Evolutionary conservation across 768 basidiomycete species (phyloP), one percentile per base, ranked within the genome.

Genomic region (Cyathus striatus): DNA sequence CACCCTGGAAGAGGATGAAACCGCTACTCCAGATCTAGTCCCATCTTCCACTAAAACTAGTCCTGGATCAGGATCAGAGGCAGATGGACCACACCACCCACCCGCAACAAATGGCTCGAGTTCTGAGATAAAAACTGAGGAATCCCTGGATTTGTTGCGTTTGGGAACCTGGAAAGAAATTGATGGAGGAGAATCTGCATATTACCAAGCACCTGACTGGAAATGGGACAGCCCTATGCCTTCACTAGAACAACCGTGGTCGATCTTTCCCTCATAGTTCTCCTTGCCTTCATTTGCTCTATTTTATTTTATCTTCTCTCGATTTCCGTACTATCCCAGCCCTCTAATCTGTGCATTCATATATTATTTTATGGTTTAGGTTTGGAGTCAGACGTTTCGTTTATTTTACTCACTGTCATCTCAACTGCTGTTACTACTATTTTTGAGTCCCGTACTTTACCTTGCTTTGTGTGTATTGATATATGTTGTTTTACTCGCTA

Each of bases 161-260:
- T 61, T 85, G 26, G 78, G 79, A 36, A 59, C 74, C 41, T 79
- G 77, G 68, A 77, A 78, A 56, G 85, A 85, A 59, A 78, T 89
- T 25, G 83, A 87, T 52, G 83, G 83, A 32, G 85, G 86, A 40
- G 84, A 87, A 64, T 75, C 78, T 14, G 71, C 81, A 37, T 87
- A 82, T 57, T 88, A 78, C 63, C 72, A 75, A 49, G 49, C 69
- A 21, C 63, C 62, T 41, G 73, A 73, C 32, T 90, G 81, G 81
- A 88, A 84, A 63, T 90, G 79, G 78, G 86, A 86, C 42, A 72
- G 75, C 49, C 57, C 70, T 25, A 86, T 89, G 84, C 63, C 72
- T 46, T 63, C 75, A 33, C 56, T 71, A 48, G 86, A 88, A 5
- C 79, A 76, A 55, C 72, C 83, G 18, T 90, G 87, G 87, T 83